Conservation (phyloP, 306 rosid species). For the Castanospermum australe region DNA sequence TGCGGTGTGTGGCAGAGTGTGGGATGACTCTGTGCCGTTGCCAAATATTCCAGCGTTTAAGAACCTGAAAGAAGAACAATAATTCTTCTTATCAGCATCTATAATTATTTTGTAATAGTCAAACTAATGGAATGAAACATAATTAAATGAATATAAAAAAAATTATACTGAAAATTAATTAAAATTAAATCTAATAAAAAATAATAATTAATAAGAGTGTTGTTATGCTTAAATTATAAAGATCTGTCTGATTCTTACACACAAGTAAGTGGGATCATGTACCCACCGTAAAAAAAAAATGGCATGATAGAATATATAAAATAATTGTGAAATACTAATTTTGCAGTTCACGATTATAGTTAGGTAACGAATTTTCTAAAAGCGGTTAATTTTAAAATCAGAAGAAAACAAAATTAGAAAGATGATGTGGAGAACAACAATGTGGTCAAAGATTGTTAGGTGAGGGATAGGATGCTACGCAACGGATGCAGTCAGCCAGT, state of each 20-base stretch:
- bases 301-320: too few species aligned
- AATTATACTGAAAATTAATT: too few species aligned
- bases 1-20: conserved; percentile 63
- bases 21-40: conserved; percentile 57
- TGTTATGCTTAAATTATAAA: too few species aligned
- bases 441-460: not conserved
- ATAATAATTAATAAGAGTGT: too few species aligned
- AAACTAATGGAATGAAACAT: too few species aligned
- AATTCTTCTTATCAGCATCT: too few species aligned
- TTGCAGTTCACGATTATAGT: not conserved
- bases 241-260: too few species aligned
- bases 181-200: too few species aligned
- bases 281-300: too few species aligned
- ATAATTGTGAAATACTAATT: not conserved
- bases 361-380: not conserved
- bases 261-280: too few species aligned
- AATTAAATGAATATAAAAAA: too few species aligned
- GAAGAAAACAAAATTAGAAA: not conserved
- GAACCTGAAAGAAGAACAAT: conserved; percentile 40
- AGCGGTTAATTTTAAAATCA: not conserved
- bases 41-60: conserved; percentile 90
- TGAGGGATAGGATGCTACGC: not conserved
- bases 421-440: not conserved
- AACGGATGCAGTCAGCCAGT: not conserved
- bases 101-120: too few species aligned